Evolutionary conservation across 176 grass and related monocot genomes (phyloP).

Genomic region (Elymus sibiricus): DNA sequence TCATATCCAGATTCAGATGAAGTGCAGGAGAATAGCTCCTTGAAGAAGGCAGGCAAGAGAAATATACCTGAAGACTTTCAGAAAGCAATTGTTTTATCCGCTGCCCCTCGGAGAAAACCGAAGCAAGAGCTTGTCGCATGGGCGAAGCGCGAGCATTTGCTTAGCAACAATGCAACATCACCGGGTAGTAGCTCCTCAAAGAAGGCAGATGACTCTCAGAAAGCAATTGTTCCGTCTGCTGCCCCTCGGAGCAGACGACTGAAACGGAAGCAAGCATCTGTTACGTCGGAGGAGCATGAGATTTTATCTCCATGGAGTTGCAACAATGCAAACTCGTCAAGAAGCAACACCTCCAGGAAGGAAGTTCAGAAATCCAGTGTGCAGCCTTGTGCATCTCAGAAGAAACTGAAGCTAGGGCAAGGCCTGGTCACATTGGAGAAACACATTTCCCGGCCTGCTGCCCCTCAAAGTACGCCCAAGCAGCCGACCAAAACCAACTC

Average conservation of each 20-base stretch:
- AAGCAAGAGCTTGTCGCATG: background rate
- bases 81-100: background rate
- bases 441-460: background rate
- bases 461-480: background rate
- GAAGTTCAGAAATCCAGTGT: background rate
- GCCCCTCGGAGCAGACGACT: background rate
- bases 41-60: background rate
- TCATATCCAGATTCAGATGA: constrained; percentile 29
- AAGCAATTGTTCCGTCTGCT: background rate
- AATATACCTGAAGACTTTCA: background rate
- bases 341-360: background rate
- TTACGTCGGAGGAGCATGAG: background rate
- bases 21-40: background rate
- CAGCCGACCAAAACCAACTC: background rate
- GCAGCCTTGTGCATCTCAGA: background rate
- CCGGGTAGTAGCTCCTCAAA: background rate
- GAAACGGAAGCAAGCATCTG: background rate
- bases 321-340: background rate
- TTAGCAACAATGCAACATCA: constrained; percentile 1
- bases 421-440: background rate
- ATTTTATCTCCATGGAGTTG: background rate
- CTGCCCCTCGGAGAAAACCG: background rate
- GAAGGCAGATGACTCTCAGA: background rate
- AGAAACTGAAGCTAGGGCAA: background rate
- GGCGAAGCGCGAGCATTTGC: constrained; percentile 3